phyloP scores from a whole-genome alignment of 257 asterid species.

The Ajuga chamaepitys region DNA sequence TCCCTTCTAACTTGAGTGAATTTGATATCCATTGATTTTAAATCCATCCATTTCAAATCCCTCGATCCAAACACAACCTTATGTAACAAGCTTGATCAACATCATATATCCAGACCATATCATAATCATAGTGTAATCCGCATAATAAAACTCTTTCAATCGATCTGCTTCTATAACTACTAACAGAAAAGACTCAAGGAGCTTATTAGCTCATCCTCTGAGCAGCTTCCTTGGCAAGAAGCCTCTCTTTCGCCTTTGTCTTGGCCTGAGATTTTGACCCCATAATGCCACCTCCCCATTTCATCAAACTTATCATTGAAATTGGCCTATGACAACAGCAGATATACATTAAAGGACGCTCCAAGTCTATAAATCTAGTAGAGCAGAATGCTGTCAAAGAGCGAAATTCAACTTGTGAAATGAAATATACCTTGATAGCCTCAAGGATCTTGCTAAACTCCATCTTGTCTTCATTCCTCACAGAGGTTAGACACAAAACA shows the following conservation, averaged over 20 bases:
- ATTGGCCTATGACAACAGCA: conserved; percentile 25
- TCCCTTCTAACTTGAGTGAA: no score
- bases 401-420: background rate
- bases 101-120: no score
- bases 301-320: conserved; percentile 46
- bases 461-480: conserved; percentile 44
- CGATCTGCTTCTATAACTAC: no score
- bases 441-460: conserved; percentile 48
- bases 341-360: background rate
- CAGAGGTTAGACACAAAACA: conserved; percentile 47
- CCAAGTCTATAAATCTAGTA: background rate
- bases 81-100: no score
- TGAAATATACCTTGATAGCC: conserved; percentile 33
- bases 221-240: conserved; percentile 4
- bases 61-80: no score
- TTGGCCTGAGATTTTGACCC: conserved; percentile 35
- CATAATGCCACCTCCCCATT: conserved; percentile 55
- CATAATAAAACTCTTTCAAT: no score
- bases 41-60: no score
- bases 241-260: background rate
- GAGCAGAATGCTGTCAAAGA: background rate
- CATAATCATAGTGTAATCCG: no score
- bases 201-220: background rate
- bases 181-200: background rate
- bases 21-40: no score